Evolutionary conservation across 495 filamentous ascomycete species (phyloP), one percentile per base, ranked within the genome.

Genomic region (Penicillium coprophilum): DNA sequence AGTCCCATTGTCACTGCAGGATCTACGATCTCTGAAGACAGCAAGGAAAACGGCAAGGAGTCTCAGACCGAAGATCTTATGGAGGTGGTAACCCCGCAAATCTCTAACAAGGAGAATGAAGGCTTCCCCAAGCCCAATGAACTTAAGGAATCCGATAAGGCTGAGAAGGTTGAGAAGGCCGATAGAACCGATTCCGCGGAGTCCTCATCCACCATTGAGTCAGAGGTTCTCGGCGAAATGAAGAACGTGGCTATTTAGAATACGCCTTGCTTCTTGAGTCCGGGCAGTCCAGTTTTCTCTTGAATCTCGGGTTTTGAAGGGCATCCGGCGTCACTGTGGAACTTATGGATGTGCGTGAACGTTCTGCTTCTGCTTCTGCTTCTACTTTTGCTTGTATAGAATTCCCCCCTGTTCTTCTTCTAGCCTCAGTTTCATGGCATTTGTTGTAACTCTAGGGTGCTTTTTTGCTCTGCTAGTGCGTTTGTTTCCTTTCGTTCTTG

Each of bases 231-330:
- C 15, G 77, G 78, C 50, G 80, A 80, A 50, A 81, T 82, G 80
- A 82, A 82, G 66, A 82, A 77, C 61, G 79, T 82, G 57, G 76
- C 78, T 36, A 82, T 82, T 57, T 82, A 74, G 65, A 59, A 46
- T 48, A 7, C 50, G 17, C 27, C 34, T 38, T n/a, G 27, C 28
- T 36, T 43, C 43, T 52, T 47, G 44, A n/a, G 31, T 44, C 27
- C 20, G 55, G 20, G 13, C 36, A 54, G 58, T 56, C 27, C n/a
- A 55, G 52, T 59, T 55, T 32, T 45, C 49, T 50, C 20, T 61
- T 17, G 27, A 23, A 49, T 58, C 53, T 56, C 46, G 50, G 24
- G 40, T 57, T 61, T 58, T 66, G 53, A 60, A 62, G 62, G 63
- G 62, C 59, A 66, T 54, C 52, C 61, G 64, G 63, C 64, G 63